A percentile compares a stretch with the other conserved stretches of the same genome.
Conservation (phyloP, 352 stramenopile genomes). For the Pythium apleroticum region DNA sequence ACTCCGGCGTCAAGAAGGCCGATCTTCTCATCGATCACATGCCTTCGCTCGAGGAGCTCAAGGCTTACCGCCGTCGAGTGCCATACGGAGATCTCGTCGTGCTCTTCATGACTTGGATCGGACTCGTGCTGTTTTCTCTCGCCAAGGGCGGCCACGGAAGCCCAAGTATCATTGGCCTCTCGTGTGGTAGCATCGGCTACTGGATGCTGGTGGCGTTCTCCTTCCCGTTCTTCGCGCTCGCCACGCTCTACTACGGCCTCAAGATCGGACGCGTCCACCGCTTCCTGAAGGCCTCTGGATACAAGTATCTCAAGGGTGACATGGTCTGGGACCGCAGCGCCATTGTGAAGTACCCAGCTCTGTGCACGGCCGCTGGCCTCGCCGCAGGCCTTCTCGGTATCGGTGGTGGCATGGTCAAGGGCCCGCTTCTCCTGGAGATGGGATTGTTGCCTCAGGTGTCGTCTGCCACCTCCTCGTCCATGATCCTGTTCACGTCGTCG, state of each 20-base stretch:
- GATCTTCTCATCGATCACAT: slow-evolving; percentile 27
- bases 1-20: slow-evolving; percentile 41
- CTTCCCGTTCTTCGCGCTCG: slow-evolving; percentile 69
- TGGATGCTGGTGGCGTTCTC: slow-evolving; percentile 59
- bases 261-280: slow-evolving; percentile 66
- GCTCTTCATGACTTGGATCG: slow-evolving; percentile 77
- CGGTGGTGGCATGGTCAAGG: slow-evolving; percentile 91
- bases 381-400: slow-evolving; percentile 84
- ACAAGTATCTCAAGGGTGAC: slow-evolving; percentile 95
- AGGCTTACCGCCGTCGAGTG: slow-evolving; percentile 47
- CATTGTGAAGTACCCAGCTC: slow-evolving; percentile 80
- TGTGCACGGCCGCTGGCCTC: slow-evolving; percentile 72
- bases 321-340: slow-evolving; percentile 92
- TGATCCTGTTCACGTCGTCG: slow-evolving; percentile 94
- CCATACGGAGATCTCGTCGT: slow-evolving; percentile 63
- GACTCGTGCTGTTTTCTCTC: slow-evolving; percentile 76
- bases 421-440: slow-evolving; percentile 89
- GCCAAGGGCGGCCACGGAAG: slow-evolving; percentile 75
- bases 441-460: slow-evolving; percentile 85
- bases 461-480: slow-evolving; percentile 87
- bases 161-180: slow-evolving; percentile 68
- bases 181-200: slow-evolving; percentile 65
- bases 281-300: slow-evolving; percentile 69
- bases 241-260: slow-evolving; percentile 74
- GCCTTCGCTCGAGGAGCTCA: slow-evolving; percentile 49